A percentile compares a stretch with the other conserved stretches of the same genome.
phyloP scores from a whole-genome alignment of 768 basidiomycete species.

The Crucibulum laeve region DNA sequence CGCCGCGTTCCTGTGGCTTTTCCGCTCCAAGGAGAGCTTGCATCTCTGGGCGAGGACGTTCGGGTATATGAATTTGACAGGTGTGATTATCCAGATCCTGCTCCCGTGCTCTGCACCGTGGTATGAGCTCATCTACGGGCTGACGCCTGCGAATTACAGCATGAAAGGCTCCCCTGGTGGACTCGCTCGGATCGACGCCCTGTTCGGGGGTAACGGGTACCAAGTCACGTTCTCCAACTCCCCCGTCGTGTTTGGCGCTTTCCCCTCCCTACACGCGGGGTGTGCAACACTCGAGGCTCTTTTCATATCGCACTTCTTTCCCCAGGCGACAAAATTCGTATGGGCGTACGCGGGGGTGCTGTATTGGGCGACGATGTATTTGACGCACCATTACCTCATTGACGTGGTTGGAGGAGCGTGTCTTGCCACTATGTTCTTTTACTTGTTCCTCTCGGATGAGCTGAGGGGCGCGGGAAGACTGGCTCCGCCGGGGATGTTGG shows the following conservation, averaged over 20 bases:
- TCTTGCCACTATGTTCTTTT: constrained; percentile 84
- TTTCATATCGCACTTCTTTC: constrained; percentile 95
- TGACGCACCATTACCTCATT: constrained; percentile 97
- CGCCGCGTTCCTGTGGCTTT: constrained; percentile 84
- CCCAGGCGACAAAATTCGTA: constrained; percentile 55
- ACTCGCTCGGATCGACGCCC: constrained; percentile 83
- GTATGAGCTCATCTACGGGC: constrained; percentile 97
- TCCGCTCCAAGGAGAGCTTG: constrained; percentile 75
- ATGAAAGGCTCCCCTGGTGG: constrained; percentile 95
- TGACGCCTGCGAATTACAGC: constrained; percentile 89
- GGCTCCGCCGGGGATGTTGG: constrained; percentile 44
- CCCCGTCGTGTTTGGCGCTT: constrained; percentile 95
- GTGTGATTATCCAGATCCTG: constrained; percentile 83
- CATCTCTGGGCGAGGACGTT: constrained; percentile 85
- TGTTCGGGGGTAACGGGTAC: constrained; percentile 78
- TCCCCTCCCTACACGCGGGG: constrained; percentile 90
- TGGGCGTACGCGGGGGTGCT: constrained; percentile 85
- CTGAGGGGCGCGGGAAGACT: constrained; percentile 54
- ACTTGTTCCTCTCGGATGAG: constrained; percentile 80
- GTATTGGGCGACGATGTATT: constrained; percentile 99
- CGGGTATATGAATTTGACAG: constrained; percentile 89
- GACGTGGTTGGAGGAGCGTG: constrained; percentile 95
- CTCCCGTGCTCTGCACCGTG: constrained; percentile 94
- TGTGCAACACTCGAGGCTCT: constrained; percentile 90
- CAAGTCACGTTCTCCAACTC: constrained; percentile 78